A percentile compares a stretch with the other conserved stretches of the same genome.
phyloP scores from a whole-genome alignment of 2,329 filamentous ascomycete genomes.

The Orbilia javanica region DNA sequence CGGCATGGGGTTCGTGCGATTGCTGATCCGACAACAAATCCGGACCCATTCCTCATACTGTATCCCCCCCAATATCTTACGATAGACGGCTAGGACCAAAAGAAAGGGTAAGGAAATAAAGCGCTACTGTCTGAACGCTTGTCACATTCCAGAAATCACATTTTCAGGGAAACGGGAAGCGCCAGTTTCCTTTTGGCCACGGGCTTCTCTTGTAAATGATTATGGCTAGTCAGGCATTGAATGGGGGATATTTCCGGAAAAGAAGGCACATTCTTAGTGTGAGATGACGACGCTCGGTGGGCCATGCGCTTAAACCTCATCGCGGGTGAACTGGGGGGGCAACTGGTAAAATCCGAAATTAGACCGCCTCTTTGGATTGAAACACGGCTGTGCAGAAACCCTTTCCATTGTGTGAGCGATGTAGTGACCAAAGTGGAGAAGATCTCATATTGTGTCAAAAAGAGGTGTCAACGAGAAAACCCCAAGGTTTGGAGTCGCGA shows the following conservation, averaged over 20 bases:
- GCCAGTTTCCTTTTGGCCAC: slow-evolving; percentile 29
- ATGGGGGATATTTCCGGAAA: slow-evolving; percentile 42
- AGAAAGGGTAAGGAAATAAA: background rate
- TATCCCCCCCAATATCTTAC: slow-evolving; percentile 6
- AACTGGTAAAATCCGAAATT: slow-evolving; percentile 50
- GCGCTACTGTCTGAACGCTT: slow-evolving; percentile 19
- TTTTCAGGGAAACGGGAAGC: slow-evolving; percentile 26
- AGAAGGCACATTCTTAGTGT: slow-evolving; percentile 34
- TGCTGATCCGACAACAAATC: slow-evolving; percentile 48
- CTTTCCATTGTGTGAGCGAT: slow-evolving; percentile 7
- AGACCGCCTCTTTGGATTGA: slow-evolving; percentile 46
- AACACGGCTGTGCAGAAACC: slow-evolving; percentile 48
- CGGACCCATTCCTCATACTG: slow-evolving; percentile 25
- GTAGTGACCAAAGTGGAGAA: slow-evolving; percentile 37
- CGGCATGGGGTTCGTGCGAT: slow-evolving; percentile 2
- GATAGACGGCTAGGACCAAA: background rate
- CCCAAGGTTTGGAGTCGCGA: slow-evolving; percentile 53
- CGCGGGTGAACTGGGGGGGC: slow-evolving; percentile 42
- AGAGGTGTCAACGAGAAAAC: background rate
- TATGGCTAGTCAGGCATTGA: slow-evolving; percentile 2
- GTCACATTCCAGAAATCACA: slow-evolving; percentile 18
- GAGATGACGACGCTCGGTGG: slow-evolving; percentile 51
- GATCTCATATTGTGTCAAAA: slow-evolving; percentile 2
- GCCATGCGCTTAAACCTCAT: slow-evolving; percentile 54
- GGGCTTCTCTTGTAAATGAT: background rate